A percentile compares a stretch with the other conserved stretches of the same genome.
phyloP scores from a whole-genome alignment of 2,329 filamentous ascomycete genomes.

The Atkinsonella hypoxylon region DNA sequence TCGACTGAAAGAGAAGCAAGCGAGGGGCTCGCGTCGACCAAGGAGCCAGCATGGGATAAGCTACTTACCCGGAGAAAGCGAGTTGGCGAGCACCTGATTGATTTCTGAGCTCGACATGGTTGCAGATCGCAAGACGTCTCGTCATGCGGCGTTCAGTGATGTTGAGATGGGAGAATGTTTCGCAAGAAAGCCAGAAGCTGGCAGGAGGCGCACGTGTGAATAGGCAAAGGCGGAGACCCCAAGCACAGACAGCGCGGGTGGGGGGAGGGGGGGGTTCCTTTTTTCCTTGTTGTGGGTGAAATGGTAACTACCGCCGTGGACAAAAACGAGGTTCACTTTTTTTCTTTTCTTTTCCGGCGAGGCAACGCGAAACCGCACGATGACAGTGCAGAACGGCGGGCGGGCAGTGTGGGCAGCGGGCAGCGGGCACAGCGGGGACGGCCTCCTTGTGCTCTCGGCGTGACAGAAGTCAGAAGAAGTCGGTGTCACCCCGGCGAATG shows the following conservation, averaged over 20 bases:
- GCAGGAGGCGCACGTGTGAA: constrained; percentile 7
- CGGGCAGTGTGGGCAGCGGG: background rate
- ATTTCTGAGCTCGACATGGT: constrained; percentile 76
- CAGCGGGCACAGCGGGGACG: background rate
- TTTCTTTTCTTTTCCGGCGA: background rate
- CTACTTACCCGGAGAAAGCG: constrained; percentile 78
- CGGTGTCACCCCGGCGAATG: no score
- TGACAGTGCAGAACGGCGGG: background rate
- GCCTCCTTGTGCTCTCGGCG: background rate
- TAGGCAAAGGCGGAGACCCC: constrained; percentile 8
- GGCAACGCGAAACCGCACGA: constrained; percentile 1
- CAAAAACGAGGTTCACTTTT: background rate
- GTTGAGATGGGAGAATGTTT: constrained; percentile 3
- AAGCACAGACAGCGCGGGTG: constrained; percentile 5
- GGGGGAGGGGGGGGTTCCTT: constrained; percentile 4
- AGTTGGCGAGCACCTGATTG: constrained; percentile 94
- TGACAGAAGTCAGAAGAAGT: no score
- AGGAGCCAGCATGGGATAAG: constrained; percentile 4
- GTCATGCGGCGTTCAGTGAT: constrained; percentile 25
- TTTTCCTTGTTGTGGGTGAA: background rate
- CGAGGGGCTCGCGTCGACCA: background rate
- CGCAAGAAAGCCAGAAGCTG: constrained; percentile 3
- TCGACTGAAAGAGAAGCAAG: background rate
- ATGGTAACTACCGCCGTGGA: background rate
- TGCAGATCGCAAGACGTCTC: constrained; percentile 23